Percentiles rank a stretch among this genome's conserved stretches.
phyloP scores from a whole-genome alignment of 306 rosid genomes.

The Parietaria judaica region DNA sequence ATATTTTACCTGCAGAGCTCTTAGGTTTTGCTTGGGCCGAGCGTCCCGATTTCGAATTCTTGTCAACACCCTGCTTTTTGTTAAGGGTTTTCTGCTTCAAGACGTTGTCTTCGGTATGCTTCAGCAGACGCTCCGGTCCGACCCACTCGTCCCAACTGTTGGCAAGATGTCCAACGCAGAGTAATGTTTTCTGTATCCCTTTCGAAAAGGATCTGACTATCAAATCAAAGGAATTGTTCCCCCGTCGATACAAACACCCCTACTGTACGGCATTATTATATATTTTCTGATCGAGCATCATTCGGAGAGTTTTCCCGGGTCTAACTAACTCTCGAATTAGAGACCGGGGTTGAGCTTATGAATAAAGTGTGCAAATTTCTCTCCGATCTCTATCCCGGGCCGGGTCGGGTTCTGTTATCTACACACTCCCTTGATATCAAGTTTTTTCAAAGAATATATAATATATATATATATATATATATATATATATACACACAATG shows the following conservation, averaged over 20 bases:
- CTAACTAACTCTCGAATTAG: too few relatives aligned
- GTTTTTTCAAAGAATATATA: too few relatives aligned
- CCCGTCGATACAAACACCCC: neutral
- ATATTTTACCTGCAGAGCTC: constrained; percentile 42
- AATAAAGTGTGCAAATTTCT: too few relatives aligned
- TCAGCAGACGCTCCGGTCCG: constrained; percentile 70
- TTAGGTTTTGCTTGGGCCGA: constrained; percentile 60
- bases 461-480: too few relatives aligned
- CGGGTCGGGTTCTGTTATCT: too few relatives aligned
- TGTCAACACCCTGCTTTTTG: constrained; percentile 62
- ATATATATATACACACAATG: too few relatives aligned
- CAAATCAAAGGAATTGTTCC: constrained; percentile 25
- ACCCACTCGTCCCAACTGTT: constrained; percentile 99
- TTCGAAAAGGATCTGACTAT: constrained; percentile 36
- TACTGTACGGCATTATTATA: too few relatives aligned
- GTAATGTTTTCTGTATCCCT: constrained; percentile 55
- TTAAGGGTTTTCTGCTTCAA: constrained; percentile 57
- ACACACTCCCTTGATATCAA: too few relatives aligned
- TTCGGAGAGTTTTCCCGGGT: too few relatives aligned
- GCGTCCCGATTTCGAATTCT: constrained; percentile 64
- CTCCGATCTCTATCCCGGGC: too few relatives aligned
- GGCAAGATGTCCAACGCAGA: constrained; percentile 58
- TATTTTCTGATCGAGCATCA: too few relatives aligned
- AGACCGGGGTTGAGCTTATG: too few relatives aligned
- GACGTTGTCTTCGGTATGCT: constrained; percentile 62